Conservation (phyloP, 2,329 filamentous ascomycete species). For the Ilyonectria mors-panacis region DNA sequence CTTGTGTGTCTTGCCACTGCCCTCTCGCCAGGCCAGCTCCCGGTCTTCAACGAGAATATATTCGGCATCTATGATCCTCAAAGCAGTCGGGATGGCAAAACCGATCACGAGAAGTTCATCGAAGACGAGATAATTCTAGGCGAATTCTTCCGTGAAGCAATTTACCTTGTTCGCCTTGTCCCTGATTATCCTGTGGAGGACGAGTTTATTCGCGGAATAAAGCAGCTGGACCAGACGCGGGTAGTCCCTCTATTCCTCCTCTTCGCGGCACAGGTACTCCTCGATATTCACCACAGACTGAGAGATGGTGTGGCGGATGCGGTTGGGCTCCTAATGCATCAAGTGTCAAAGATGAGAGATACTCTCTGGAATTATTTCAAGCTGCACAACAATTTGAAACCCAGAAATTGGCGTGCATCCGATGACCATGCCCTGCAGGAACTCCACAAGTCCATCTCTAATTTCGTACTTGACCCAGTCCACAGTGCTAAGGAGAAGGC, state of each 20-base stretch:
- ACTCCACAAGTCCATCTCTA: conserved; percentile 37
- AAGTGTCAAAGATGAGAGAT: background rate
- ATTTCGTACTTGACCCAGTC: conserved; percentile 32
- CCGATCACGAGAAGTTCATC: conserved; percentile 49
- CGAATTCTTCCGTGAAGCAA: conserved; percentile 53
- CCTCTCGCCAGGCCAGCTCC: conserved; percentile 43
- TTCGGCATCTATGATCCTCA: conserved; percentile 49
- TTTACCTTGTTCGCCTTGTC: conserved; percentile 38
- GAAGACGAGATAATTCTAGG: conserved; percentile 55
- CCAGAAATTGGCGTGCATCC: background rate
- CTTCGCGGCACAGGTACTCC: conserved; percentile 59
- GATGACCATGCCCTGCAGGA: conserved; percentile 5
- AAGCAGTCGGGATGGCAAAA: conserved; percentile 43
- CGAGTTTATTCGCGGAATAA: conserved; percentile 50
- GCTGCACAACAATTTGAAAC: background rate
- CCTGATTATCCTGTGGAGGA: conserved; percentile 52
- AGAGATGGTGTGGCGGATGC: conserved; percentile 29
- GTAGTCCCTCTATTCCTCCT: conserved; percentile 54
- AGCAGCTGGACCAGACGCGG: conserved; percentile 49
- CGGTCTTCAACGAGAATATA: conserved; percentile 36
- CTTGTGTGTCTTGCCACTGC: conserved; percentile 52
- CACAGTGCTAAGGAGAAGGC: conserved; percentile 19
- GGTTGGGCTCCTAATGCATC: conserved; percentile 36
- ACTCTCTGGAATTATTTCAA: background rate
- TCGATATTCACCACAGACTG: conserved; percentile 58